Evolutionary conservation across 2,329 filamentous ascomycete genomes (phyloP).

Genomic region (Cladosporium sp.): DNA sequence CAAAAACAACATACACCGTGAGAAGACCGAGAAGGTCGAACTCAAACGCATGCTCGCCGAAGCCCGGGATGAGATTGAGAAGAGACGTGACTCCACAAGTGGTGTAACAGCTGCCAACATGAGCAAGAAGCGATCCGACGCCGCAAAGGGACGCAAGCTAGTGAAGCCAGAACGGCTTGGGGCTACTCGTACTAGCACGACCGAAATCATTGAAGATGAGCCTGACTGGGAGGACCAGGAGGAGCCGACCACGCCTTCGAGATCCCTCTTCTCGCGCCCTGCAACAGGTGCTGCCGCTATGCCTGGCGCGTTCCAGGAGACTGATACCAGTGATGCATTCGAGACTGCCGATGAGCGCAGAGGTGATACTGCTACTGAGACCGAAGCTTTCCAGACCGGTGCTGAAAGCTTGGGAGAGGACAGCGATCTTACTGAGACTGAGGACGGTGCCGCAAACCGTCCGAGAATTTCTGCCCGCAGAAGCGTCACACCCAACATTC

Average conservation of each 20-base stretch:
- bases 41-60: slow-evolving; percentile 94
- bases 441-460: slow-evolving; percentile 48
- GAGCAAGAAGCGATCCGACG: slow-evolving; percentile 61
- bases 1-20: slow-evolving; percentile 90
- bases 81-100: slow-evolving; percentile 54
- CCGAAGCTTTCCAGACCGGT: slow-evolving; percentile 94
- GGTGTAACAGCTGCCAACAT: slow-evolving; percentile 45
- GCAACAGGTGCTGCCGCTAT: slow-evolving; percentile 34
- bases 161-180: slow-evolving; percentile 70
- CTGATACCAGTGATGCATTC: slow-evolving; percentile 57
- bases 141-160: slow-evolving; percentile 67
- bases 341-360: slow-evolving; percentile 74
- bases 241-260: slow-evolving; percentile 58
- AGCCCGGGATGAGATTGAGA: slow-evolving; percentile 84
- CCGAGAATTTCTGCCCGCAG: slow-evolving; percentile 2
- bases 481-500: slow-evolving; percentile 9
- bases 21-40: slow-evolving; percentile 98
- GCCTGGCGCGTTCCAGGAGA: slow-evolving; percentile 34
- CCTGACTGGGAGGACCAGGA: slow-evolving; percentile 90
- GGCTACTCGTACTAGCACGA: slow-evolving; percentile 68
- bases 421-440: slow-evolving; percentile 82
- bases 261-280: slow-evolving; percentile 30
- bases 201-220: slow-evolving; percentile 76
- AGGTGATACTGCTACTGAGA: slow-evolving; percentile 62
- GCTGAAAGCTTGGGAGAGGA: slow-evolving; percentile 72